A percentile compares a stretch with the other conserved stretches of the same genome.
Evolutionary conservation across 2,329 filamentous ascomycete species (phyloP).

Genomic region (Ascochyta pisi): DNA sequence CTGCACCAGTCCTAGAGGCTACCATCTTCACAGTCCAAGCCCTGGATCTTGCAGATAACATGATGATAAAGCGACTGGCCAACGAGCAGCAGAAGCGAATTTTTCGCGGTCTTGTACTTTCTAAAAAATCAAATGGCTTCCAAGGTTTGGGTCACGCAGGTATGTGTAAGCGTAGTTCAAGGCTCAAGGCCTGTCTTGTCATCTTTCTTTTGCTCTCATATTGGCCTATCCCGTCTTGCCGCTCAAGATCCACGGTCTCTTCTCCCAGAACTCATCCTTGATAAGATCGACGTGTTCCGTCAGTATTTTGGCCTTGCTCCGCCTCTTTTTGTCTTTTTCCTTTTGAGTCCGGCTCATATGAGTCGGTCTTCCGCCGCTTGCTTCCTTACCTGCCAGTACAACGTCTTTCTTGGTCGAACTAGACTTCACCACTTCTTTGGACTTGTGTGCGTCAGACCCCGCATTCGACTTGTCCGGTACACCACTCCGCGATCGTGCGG

Average conservation of each 20-base stretch:
- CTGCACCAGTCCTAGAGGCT: too few species aligned
- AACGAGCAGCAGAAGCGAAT: neutral
- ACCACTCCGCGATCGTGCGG: neutral
- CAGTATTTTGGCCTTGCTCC: slow-evolving; percentile 79
- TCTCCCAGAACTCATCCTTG: slow-evolving; percentile 91
- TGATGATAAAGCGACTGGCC: neutral
- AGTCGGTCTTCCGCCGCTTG: slow-evolving; percentile 8
- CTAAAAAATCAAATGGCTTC: neutral
- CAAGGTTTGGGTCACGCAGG: neutral
- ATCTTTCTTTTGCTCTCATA: too few species aligned
- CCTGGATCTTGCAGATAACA: neutral
- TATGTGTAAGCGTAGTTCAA: neutral
- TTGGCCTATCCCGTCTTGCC: slow-evolving; percentile 37
- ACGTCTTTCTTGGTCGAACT: neutral
- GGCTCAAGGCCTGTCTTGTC: neutral
- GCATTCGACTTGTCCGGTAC: neutral
- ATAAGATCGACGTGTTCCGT: slow-evolving; percentile 93
- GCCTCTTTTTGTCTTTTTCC: slow-evolving; percentile 82
- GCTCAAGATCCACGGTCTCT: slow-evolving; percentile 73
- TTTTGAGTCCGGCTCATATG: slow-evolving; percentile 77
- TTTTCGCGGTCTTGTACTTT: neutral
- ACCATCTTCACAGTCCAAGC: too few species aligned
- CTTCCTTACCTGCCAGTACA: neutral
- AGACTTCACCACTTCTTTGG: neutral
- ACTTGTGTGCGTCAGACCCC: neutral